phyloP scores from a whole-genome alignment of 2,329 filamentous ascomycete genomes.

The Dactylonectria estremocensis region DNA sequence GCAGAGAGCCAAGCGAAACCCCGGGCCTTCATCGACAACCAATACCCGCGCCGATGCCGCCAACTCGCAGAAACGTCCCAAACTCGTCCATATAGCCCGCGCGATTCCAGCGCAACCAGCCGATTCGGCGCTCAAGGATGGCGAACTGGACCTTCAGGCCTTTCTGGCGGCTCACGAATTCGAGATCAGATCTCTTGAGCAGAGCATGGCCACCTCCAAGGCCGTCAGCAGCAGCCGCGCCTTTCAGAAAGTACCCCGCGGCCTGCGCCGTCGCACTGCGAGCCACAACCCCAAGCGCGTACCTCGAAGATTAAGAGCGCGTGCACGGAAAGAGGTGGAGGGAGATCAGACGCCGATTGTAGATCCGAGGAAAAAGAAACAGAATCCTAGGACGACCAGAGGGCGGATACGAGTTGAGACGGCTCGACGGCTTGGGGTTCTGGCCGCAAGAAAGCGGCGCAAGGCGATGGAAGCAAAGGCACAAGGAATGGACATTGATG shows the following conservation, averaged over 20 bases:
- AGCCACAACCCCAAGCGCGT: slow-evolving; percentile 96
- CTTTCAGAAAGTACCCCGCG: slow-evolving; percentile 91
- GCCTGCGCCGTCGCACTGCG: slow-evolving; percentile 87
- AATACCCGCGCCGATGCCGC: slow-evolving; percentile 46
- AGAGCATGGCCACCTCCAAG: slow-evolving; percentile 84
- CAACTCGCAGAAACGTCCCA: slow-evolving; percentile 60
- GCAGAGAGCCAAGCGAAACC: slow-evolving; percentile 45
- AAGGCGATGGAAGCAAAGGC: slow-evolving; percentile 56
- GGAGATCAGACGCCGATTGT: slow-evolving; percentile 93
- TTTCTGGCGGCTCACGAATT: slow-evolving; percentile 91
- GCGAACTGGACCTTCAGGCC: slow-evolving; percentile 86
- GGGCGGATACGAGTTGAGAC: slow-evolving; percentile 80
- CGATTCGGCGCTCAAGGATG: slow-evolving; percentile 72
- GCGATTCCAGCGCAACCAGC: slow-evolving; percentile 66
- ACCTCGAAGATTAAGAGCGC: slow-evolving; percentile 80
- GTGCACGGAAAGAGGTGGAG: slow-evolving; percentile 81
- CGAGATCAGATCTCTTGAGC: slow-evolving; percentile 88
- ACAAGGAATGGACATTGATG: slow-evolving; percentile 41
- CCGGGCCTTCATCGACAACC: slow-evolving; percentile 37
- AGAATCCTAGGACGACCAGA: slow-evolving; percentile 72
- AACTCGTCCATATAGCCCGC: slow-evolving; percentile 61
- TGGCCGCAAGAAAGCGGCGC: slow-evolving; percentile 71
- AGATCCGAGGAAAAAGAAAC: slow-evolving; percentile 74
- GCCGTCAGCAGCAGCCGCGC: slow-evolving; percentile 75
- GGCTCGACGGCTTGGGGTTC: slow-evolving; percentile 77